Base-by-base conservation (phyloP, 768 basidiomycete genomes). In the Cystofilobasidium macerans region DNA sequence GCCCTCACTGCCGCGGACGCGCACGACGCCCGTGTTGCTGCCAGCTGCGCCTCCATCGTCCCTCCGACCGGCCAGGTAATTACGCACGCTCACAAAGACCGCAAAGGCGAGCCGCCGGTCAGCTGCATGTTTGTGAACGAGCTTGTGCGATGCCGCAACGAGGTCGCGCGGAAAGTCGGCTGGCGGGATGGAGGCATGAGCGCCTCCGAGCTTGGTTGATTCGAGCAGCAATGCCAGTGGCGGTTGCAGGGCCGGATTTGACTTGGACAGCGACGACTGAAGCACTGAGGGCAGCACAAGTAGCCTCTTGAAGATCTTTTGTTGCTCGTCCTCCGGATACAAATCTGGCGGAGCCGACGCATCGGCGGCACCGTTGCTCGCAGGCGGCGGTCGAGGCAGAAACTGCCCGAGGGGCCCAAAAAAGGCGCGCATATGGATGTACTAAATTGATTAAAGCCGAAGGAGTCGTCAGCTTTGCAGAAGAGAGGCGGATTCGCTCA, bases 351-450 rank as follows among this genome's bases (percentile, higher is more conserved):
- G 28, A 2, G n/a, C 48, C 16, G 28, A 2, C n/a, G n/a, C n/a
- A n/a, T n/a, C n/a, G 8, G 45, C 9, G 6, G 20, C 18, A 20
- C 43, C 43, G 11, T 20, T 20, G 3, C 22, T 28, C 11, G 9
- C 11, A 20, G 22, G 13, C 9, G 24, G 22, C 11, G 38, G 28
- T 6, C 33, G 18, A 11, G 47, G 32, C 6, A 61, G 30, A 26
- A 67, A 57, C 36, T 61, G 51, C 32, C 60, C 60, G 9, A 67
- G 40, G 0, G 53, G 65, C 12, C 48, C 36, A 32, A 53, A 35
- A 35, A 57, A 61, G 24, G 53, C 47, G 26, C 48, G 43, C n/a
- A 67, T 33, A 24, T 67, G 53, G 59, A 67, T 67, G 53, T 67
- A 67, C 65, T 67, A 28, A 22, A n/a, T n/a, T n/a, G n/a, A n/a